Conservation (phyloP, 768 basidiomycete genomes). For the Rhizopogon sp. region DNA sequence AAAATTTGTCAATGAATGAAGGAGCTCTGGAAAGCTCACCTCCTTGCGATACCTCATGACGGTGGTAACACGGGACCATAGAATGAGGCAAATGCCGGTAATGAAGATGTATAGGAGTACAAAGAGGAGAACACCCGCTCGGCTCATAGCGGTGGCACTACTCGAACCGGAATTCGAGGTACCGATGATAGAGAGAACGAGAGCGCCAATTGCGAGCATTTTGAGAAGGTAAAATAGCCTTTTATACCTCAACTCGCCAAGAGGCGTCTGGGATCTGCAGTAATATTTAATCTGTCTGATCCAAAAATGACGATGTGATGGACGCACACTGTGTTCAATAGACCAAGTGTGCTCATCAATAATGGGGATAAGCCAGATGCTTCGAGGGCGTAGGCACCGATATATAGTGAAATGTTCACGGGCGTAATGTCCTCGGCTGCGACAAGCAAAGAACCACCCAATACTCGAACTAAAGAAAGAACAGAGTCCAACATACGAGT, state of each 20-base stretch:
- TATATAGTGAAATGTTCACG: constrained; percentile 39
- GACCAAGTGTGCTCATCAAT: constrained; percentile 30
- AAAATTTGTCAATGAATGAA: not conserved
- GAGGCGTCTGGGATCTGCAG: constrained; percentile 25
- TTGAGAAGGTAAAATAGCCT: constrained; percentile 22
- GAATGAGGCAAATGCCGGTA: constrained; percentile 41
- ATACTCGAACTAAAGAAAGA: constrained; percentile 43
- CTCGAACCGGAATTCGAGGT: constrained; percentile 16
- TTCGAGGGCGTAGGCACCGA: constrained; percentile 45
- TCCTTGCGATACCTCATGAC: constrained; percentile 21
- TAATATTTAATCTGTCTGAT: constrained; percentile 1
- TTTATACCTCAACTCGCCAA: constrained; percentile 9
- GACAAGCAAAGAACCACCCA: constrained; percentile 52
- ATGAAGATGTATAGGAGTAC: constrained; percentile 36
- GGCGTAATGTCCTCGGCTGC: constrained; percentile 43
- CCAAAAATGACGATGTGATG: not conserved
- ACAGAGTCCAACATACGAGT: constrained; percentile 1
- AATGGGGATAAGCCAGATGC: constrained; percentile 36
- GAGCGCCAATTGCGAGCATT: constrained; percentile 20
- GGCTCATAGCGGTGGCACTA: constrained; percentile 22
- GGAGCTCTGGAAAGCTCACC: constrained; percentile 24
- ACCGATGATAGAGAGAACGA: constrained; percentile 30
- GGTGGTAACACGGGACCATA: constrained; percentile 44
- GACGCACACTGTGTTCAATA: constrained; percentile 32
- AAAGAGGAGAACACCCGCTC: constrained; percentile 30